Conservation (phyloP, 2,329 filamentous ascomycete species). For the Cladosporium cucumerinum region DNA sequence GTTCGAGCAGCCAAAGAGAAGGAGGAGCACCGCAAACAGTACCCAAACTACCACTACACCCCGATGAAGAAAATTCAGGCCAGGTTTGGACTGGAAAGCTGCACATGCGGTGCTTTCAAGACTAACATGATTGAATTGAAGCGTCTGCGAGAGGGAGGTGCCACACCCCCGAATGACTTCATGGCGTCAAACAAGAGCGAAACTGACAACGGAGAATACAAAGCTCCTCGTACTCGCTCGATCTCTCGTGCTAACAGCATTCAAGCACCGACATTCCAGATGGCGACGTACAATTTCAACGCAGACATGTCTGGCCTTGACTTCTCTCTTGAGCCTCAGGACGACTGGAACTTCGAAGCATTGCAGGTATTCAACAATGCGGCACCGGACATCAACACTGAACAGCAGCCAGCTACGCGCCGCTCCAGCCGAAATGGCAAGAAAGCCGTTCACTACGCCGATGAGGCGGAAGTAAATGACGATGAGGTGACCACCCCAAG, state of each 20-base stretch:
- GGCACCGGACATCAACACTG: neutral
- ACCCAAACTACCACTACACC: constrained; percentile 18
- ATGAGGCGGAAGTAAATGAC: neutral
- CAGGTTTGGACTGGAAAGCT: constrained; percentile 16
- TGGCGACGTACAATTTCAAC: neutral
- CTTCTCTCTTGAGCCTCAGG: neutral
- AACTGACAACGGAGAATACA: neutral
- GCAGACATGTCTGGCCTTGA: neutral
- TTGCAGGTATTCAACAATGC: neutral
- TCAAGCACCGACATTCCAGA: neutral
- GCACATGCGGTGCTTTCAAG: constrained; percentile 20
- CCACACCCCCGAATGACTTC: constrained; percentile 2
- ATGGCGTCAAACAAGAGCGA: neutral
- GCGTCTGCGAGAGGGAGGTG: neutral
- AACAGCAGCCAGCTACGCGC: neutral
- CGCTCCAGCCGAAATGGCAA: neutral
- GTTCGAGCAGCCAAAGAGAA: constrained; percentile 2
- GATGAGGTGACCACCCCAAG: neutral
- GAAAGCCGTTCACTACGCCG: constrained; percentile 11
- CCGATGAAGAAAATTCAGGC: constrained; percentile 1
- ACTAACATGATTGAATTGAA: constrained; percentile 11
- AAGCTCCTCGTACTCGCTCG: neutral
- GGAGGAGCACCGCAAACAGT: constrained; percentile 7
- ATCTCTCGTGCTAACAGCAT: neutral
- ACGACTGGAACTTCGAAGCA: neutral